Percentiles rank a stretch among this genome's conserved stretches.
Conservation (phyloP, 2,329 filamentous ascomycete genomes). For the Aspergillus sojae region DNA sequence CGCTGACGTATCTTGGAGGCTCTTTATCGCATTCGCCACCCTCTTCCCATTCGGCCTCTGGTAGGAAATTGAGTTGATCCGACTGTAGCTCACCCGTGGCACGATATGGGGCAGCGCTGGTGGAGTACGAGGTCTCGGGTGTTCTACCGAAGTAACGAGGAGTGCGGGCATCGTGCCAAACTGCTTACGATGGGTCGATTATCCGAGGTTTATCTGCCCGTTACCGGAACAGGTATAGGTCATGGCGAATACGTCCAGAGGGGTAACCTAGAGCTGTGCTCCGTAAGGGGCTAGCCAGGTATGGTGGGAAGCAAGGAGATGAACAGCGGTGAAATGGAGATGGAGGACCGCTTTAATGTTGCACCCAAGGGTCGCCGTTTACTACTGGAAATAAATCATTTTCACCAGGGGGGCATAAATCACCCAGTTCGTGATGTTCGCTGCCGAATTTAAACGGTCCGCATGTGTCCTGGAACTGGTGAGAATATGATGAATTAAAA, state of each 20-base stretch:
- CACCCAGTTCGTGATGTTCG: too few relatives aligned
- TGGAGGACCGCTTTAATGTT: too few relatives aligned
- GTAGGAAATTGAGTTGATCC: background rate
- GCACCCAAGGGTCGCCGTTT: too few relatives aligned
- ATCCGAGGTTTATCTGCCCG: background rate
- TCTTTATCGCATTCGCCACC: constrained; percentile 24
- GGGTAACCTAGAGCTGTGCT: too few relatives aligned
- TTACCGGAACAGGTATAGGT: background rate
- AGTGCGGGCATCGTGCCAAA: constrained; percentile 9
- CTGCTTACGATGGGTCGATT: background rate
- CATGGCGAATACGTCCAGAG: background rate
- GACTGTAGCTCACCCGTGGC: background rate
- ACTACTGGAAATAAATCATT: too few relatives aligned
- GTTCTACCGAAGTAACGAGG: constrained; percentile 6
- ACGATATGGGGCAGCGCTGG: background rate
- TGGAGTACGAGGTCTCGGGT: background rate
- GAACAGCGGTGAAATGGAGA: too few relatives aligned
- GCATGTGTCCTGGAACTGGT: too few relatives aligned
- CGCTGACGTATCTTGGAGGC: constrained; percentile 21
- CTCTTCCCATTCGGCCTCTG: constrained; percentile 4
- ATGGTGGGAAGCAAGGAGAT: too few relatives aligned
- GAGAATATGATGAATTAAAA: too few relatives aligned
- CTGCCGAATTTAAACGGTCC: too few relatives aligned
- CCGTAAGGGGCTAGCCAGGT: too few relatives aligned
- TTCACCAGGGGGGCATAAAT: too few relatives aligned